Base-by-base conservation (phyloP, 352 stramenopile genomes). In the Phytopythium ostracodes region DNA sequence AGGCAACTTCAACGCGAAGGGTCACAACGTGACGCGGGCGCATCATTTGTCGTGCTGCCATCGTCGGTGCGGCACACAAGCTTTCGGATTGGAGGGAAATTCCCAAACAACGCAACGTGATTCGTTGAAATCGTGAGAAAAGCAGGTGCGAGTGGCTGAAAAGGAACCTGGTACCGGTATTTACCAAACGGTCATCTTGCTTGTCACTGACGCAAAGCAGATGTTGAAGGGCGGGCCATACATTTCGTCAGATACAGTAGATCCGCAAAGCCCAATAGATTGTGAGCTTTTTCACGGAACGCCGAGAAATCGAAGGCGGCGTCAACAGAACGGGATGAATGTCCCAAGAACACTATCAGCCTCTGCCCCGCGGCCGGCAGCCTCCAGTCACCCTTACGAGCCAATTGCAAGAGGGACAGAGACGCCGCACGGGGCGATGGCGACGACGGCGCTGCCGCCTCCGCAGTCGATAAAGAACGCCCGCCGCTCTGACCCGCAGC, bases 1-100 rank as follows among this genome's bases (percentile, higher is more conserved):
- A 15, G 36, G 33, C 54, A 59, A 59, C 54, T 49, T 50, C 54
- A 59, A 59, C 24, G 15, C 20, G 24, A 60, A 60, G 40, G 40
- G 38, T 38, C 55, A 22, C 25, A 24, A 44, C 17, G 54, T 50
- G 54, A 50, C 54, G 40, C 40, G 17, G 40, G 31, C 31, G 51
- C 51, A 42, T 57, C 51, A 57, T 57, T 29, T 25, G 31, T 44
- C 33, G 50, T 29, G 33, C 20, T 27, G 29, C 29, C 1, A 2
- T 7, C 1, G 4, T 0, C 17, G 18, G 33, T 10, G 33, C 33
- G 33, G 33, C 33, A 14, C 33, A 38, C 3, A 5, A 7, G 20
- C 14, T 6, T 27, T 18, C 3, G 4, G 31, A 57, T 57, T 57
- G 51, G 47, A 12, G 25, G 12, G 36, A 54, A 54, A 29, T 10